These are phyloP conservation scores for Fusarium secorum DNA, from an alignment of 2,329 filamentous ascomycete species.

Conservation along the genomic window DNA sequence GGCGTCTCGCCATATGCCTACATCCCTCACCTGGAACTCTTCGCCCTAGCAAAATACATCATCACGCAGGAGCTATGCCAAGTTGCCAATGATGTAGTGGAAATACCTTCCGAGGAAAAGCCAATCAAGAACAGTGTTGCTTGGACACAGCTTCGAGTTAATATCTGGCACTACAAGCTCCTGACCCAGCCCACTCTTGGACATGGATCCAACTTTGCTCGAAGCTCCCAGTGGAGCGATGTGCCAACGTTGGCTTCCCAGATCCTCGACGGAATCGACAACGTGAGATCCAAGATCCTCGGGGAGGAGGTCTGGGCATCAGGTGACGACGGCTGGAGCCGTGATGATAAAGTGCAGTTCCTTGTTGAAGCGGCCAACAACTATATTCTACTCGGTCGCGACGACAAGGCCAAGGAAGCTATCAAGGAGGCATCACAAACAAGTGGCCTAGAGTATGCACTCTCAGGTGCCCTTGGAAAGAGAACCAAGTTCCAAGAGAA, in stretches of 20 bases:
- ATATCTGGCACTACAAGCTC: slow-evolving; percentile 73
- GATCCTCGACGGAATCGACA: slow-evolving; percentile 54
- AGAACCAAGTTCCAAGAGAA: slow-evolving; percentile 81
- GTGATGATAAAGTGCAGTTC: slow-evolving; percentile 70
- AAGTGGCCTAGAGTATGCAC: slow-evolving; percentile 78
- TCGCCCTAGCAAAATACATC: slow-evolving; percentile 72
- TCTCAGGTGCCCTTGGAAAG: slow-evolving; percentile 89
- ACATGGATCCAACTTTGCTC: slow-evolving; percentile 62
- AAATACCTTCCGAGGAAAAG: slow-evolving; percentile 37
- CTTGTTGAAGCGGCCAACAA: slow-evolving; percentile 84
- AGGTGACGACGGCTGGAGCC: slow-evolving; percentile 49
- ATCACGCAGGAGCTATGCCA: slow-evolving; percentile 46
- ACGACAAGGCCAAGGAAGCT: slow-evolving; percentile 75
- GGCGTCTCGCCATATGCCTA: slow-evolving; percentile 87
- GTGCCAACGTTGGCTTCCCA: slow-evolving; percentile 62
- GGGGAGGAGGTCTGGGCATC: slow-evolving; percentile 50
- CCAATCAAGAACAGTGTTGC: slow-evolving; percentile 57
- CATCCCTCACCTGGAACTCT: slow-evolving; percentile 83
- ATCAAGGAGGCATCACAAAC: slow-evolving; percentile 71
- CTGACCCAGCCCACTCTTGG: slow-evolving; percentile 65
- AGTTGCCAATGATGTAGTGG: slow-evolving; percentile 37
- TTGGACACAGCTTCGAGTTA: slow-evolving; percentile 75
- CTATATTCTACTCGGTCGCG: slow-evolving; percentile 83
- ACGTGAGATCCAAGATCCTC: slow-evolving; percentile 52
- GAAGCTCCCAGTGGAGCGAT: slow-evolving; percentile 66